These are phyloP conservation scores for Macrolepiota dolichaula DNA, from an alignment of 768 basidiomycete species.

Conservation along the genomic window DNA sequence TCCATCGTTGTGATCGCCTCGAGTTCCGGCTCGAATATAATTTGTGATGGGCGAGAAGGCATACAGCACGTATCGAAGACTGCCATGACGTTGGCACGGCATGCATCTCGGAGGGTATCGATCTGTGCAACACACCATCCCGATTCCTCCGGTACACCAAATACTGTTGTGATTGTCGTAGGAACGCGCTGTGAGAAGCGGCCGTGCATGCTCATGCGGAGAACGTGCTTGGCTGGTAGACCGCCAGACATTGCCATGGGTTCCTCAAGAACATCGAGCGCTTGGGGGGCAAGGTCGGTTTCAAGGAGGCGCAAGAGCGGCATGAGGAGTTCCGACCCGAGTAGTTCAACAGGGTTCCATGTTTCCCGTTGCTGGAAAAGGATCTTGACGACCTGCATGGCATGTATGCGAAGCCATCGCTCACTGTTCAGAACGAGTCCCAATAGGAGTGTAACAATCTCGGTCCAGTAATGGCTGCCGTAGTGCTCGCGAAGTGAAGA, in stretches of 20 bases:
- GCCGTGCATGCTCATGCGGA: constrained; percentile 86
- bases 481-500: constrained; percentile 85
- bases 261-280: constrained; percentile 91
- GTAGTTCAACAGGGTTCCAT: constrained; percentile 62
- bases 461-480: constrained; percentile 68
- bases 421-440: constrained; percentile 82
- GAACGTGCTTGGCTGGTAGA: constrained; percentile 77
- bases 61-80: constrained; percentile 84
- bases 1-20: constrained; percentile 36
- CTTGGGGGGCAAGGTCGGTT: constrained; percentile 79
- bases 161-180: constrained; percentile 57
- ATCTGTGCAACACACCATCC: constrained; percentile 85
- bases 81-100: constrained; percentile 76
- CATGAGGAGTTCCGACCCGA: constrained; percentile 88
- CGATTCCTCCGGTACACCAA: constrained; percentile 77
- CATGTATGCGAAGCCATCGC: constrained; percentile 76
- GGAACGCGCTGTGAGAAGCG: constrained; percentile 28
- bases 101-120: constrained; percentile 57
- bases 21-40: constrained; percentile 70
- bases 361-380: constrained; percentile 85
- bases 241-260: constrained; percentile 79
- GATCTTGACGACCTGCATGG: constrained; percentile 86
- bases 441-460: constrained; percentile 81
- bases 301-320: constrained; percentile 86
- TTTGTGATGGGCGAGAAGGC: constrained; percentile 63